Evolutionary conservation across 176 grass and related monocot species (phyloP).

Genomic region (bread wheat (Triticum aestivum)): DNA sequence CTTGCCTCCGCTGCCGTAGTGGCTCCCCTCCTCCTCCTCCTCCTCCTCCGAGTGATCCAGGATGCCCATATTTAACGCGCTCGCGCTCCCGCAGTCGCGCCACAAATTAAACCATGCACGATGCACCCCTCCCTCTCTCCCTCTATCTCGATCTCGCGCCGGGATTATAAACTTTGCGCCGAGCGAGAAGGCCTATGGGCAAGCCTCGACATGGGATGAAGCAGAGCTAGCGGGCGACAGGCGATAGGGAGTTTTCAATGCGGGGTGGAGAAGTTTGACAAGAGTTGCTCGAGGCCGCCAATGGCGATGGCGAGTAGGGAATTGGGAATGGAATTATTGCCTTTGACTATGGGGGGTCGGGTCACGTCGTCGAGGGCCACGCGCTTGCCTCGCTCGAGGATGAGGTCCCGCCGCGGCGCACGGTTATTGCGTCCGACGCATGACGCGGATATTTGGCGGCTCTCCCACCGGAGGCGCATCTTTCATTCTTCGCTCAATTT

Average conservation of each 20-base stretch:
- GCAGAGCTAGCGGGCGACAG: background rate
- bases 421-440: background rate
- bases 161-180: constrained; percentile 25
- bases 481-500: background rate
- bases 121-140: background rate
- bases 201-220: background rate
- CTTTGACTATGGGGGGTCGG: background rate
- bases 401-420: background rate
- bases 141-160: background rate
- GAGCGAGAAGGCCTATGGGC: background rate
- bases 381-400: background rate
- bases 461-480: background rate
- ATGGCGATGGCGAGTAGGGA: background rate
- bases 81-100: background rate
- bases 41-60: constrained; percentile 38
- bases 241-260: background rate
- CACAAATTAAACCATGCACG: constrained; percentile 25
- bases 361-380: background rate
- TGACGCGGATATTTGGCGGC: background rate
- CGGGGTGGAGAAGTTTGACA: background rate
- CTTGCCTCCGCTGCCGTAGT: background rate
- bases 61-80: constrained; percentile 34
- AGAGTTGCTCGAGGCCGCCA: background rate
- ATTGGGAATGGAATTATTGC: background rate
- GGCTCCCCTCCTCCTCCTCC: constrained; percentile 18